Conservation (phyloP, 805 yeast genomes). For the Brettanomyces naardenensis region DNA sequence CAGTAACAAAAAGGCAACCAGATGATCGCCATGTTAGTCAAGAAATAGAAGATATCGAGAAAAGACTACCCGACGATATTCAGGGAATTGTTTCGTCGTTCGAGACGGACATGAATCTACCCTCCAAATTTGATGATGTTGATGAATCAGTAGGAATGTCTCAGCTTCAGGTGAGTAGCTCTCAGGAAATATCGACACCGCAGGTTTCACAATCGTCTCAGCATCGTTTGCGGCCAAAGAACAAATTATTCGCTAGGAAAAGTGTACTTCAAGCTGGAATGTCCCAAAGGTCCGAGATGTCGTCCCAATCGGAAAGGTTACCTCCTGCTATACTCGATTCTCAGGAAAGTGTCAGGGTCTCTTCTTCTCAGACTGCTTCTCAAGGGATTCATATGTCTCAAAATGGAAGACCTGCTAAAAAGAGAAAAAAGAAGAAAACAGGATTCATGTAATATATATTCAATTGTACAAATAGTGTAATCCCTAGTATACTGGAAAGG, state of each 20-base stretch:
- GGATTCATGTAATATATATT: conserved; percentile 6
- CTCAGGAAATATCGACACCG: neutral
- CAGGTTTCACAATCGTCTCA: neutral
- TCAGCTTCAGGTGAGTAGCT: neutral
- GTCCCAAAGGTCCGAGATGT: no score
- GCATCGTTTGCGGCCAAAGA: no score
- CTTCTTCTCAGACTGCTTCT: conserved; percentile 2
- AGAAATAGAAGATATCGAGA: neutral
- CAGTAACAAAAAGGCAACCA: neutral
- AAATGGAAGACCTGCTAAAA: neutral
- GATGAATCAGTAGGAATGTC: conserved; percentile 2
- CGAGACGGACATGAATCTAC: conserved; percentile 9
- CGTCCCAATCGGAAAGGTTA: no score
- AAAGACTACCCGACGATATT: conserved; percentile 5
- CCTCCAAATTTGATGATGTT: conserved; percentile 4
- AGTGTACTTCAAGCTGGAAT: no score
- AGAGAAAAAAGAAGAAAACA: conserved; percentile 7
- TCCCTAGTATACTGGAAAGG: no score
- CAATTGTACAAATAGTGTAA: no score
- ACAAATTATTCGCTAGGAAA: no score
- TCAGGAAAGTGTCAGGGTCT: neutral
- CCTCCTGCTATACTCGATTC: no score
- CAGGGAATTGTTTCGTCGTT: conserved; percentile 6
- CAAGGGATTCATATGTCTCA: neutral
- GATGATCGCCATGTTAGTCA: neutral